Conservation (phyloP, 2,329 filamentous ascomycete genomes). For the Cytospora chrysosperma region DNA sequence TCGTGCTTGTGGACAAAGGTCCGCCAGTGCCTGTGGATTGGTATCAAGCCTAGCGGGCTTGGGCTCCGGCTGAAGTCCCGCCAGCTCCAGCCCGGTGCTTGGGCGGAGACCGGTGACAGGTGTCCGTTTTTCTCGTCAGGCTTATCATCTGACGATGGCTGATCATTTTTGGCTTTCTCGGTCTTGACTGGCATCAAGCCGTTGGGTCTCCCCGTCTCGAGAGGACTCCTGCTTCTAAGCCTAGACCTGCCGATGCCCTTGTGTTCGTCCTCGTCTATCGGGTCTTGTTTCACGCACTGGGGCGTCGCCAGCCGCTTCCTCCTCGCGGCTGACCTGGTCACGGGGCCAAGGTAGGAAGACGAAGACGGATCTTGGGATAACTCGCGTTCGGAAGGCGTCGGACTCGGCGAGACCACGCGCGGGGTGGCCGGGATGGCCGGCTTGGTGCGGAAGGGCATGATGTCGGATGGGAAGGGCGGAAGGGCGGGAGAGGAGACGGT, state of each 20-base stretch:
- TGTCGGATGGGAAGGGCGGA: slow-evolving; percentile 55
- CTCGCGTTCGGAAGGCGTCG: slow-evolving; percentile 63
- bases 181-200: slow-evolving; percentile 53
- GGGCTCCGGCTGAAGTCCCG: slow-evolving; percentile 87
- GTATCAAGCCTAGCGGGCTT: slow-evolving; percentile 89
- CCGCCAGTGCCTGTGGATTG: slow-evolving; percentile 89
- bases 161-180: slow-evolving; percentile 31
- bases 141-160: slow-evolving; percentile 32
- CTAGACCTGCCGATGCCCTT: slow-evolving; percentile 60
- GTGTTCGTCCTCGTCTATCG: slow-evolving; percentile 47
- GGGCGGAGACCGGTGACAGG: slow-evolving; percentile 64
- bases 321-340: slow-evolving; percentile 71
- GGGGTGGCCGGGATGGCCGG: slow-evolving; percentile 71
- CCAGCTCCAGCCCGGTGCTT: slow-evolving; percentile 71
- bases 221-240: slow-evolving; percentile 70
- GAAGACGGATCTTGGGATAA: slow-evolving; percentile 50
- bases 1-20: slow-evolving; percentile 95
- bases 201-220: slow-evolving; percentile 50
- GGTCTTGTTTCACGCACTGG: slow-evolving; percentile 58
- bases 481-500: slow-evolving; percentile 56
- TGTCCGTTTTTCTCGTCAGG: slow-evolving; percentile 57
- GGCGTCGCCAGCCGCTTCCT: slow-evolving; percentile 58
- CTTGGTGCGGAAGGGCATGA: slow-evolving; percentile 52
- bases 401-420: slow-evolving; percentile 86
- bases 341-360: slow-evolving; percentile 62